A percentile compares a stretch with the other conserved stretches of the same genome.
Conservation (phyloP, 1,284 basidiomycete genomes). For the Cyathus pygmaeus region DNA sequence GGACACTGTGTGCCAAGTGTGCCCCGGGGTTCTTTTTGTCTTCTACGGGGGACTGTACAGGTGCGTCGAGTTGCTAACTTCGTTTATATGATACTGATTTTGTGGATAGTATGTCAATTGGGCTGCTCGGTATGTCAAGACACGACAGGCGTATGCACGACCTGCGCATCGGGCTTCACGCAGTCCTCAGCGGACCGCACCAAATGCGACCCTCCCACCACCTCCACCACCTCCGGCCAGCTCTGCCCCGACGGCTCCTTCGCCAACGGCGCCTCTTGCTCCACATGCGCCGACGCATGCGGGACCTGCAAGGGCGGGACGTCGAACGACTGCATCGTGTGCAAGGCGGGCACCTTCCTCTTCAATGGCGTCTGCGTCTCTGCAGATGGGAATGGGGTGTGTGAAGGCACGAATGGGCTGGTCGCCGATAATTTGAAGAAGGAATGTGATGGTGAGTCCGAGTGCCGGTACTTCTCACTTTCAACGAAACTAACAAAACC, state of each 20-base stretch:
- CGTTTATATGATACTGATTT: conserved; percentile 15
- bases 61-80: conserved; percentile 47
- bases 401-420: conserved; percentile 67
- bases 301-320: conserved; percentile 74
- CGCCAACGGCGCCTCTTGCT: conserved; percentile 64
- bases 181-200: conserved; percentile 73
- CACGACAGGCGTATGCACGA: conserved; percentile 71
- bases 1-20: conserved; percentile 79
- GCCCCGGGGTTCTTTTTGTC: conserved; percentile 78
- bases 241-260: conserved; percentile 75
- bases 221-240: conserved; percentile 61
- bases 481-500: not conserved
- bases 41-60: conserved; percentile 75
- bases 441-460: conserved; percentile 82
- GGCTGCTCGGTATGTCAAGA: conserved; percentile 78
- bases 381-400: conserved; percentile 73
- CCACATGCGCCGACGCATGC: conserved; percentile 71
- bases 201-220: conserved; percentile 65
- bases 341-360: conserved; percentile 65
- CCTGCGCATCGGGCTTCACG: conserved; percentile 76
- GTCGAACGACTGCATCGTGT: conserved; percentile 76
- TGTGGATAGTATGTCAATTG: conserved; percentile 66
- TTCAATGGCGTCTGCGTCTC: conserved; percentile 75
- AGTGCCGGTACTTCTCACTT: too few species aligned
- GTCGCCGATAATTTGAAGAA: conserved; percentile 85